phyloP scores from a whole-genome alignment of 441 rosid genomes.

The Pelargonium cotyledonis region DNA sequence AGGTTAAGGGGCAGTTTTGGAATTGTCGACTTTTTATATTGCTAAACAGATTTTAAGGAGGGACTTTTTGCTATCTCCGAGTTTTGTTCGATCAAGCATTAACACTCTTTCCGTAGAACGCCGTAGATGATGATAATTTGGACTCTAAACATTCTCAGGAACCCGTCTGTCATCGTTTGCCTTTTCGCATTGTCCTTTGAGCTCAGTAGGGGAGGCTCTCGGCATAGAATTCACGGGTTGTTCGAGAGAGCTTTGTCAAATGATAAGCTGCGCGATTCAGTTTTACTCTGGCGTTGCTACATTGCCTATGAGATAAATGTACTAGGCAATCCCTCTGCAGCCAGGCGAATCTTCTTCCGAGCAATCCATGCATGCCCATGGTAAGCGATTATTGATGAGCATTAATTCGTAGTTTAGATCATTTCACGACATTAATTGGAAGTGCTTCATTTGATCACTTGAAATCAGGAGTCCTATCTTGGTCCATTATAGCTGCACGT shows the following conservation, averaged over 20 bases:
- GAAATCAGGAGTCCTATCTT: not conserved
- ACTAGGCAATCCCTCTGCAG: slow-evolving; percentile 51
- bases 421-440: not conserved
- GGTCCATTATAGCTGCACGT: not conserved
- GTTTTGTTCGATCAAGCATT: not conserved
- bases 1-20: no score
- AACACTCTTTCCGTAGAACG: not conserved
- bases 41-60: no score
- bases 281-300: slow-evolving; percentile 79
- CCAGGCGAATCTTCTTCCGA: slow-evolving; percentile 73
- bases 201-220: slow-evolving; percentile 59
- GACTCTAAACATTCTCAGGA: slow-evolving; percentile 37
- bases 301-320: slow-evolving; percentile 70
- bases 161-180: slow-evolving; percentile 66
- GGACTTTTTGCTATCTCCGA: not conserved
- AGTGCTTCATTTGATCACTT: not conserved
- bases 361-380: slow-evolving; percentile 95
- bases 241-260: slow-evolving; percentile 83
- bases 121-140: slow-evolving; percentile 1
- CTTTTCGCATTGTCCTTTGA: slow-evolving; percentile 81
- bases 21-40: no score
- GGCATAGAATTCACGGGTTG: slow-evolving; percentile 69
- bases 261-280: slow-evolving; percentile 49
- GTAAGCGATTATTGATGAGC: slow-evolving; percentile 33
- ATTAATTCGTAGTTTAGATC: not conserved